A percentile compares a stretch with the other conserved stretches of the same genome.
phyloP scores from a whole-genome alignment of 805 yeast species.

The Pichia deserticola region DNA sequence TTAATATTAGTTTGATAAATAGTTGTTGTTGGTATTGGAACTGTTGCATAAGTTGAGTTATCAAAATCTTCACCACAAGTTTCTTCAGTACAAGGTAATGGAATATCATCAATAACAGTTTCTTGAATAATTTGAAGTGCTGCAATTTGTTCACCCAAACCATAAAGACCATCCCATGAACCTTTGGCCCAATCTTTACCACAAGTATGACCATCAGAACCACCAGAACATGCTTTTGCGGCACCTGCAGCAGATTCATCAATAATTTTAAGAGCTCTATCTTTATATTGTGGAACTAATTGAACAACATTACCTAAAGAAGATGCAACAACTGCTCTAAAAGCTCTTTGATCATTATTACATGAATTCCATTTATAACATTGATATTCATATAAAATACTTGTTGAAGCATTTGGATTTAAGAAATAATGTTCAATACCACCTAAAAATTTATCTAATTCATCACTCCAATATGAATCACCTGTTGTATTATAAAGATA shows the following conservation, averaged over 20 bases:
- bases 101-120: slow-evolving; percentile 36
- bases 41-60: not conserved
- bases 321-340: slow-evolving; percentile 36
- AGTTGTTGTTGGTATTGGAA: slow-evolving; percentile 5
- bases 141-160: slow-evolving; percentile 73
- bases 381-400: slow-evolving; percentile 51
- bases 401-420: slow-evolving; percentile 10
- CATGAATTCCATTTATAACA: slow-evolving; percentile 48
- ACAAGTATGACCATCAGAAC: slow-evolving; percentile 68
- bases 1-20: slow-evolving; percentile 1
- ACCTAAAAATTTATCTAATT: slow-evolving; percentile 31
- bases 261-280: slow-evolving; percentile 28
- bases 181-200: slow-evolving; percentile 56
- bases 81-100: slow-evolving; percentile 7
- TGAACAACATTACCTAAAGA: slow-evolving; percentile 14
- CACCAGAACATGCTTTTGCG: slow-evolving; percentile 67
- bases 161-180: slow-evolving; percentile 60
- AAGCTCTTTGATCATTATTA: slow-evolving; percentile 71
- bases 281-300: slow-evolving; percentile 43
- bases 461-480: slow-evolving; percentile 35
- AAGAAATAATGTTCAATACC: slow-evolving; percentile 37
- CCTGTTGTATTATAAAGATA: slow-evolving; percentile 56
- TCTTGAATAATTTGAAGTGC: slow-evolving; percentile 60
- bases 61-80: slow-evolving; percentile 7
- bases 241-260: slow-evolving; percentile 55